Evolutionary conservation across 306 rosid genomes (phyloP).

Genomic region (Glycine latifolia): DNA sequence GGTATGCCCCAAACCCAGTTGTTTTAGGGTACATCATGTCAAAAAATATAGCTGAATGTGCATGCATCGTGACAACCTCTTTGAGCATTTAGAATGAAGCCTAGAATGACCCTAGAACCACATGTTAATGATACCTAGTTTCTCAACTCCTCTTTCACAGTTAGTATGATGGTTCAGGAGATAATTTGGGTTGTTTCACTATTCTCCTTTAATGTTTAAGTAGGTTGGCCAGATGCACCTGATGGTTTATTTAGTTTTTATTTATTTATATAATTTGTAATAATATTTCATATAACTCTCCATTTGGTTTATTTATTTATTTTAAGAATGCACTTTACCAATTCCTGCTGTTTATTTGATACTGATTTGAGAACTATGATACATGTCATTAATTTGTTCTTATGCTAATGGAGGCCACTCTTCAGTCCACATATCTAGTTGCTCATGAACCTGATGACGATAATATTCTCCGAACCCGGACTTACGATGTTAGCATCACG

Average conservation of each 20-base stretch:
- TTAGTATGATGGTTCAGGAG: constrained; percentile 21
- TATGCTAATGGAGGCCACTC: constrained; percentile 59
- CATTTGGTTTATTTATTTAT: background rate
- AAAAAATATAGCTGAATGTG: background rate
- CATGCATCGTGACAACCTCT: background rate
- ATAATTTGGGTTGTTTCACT: constrained; percentile 6
- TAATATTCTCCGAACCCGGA: constrained; percentile 88
- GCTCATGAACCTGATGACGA: constrained; percentile 95
- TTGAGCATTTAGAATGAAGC: constrained; percentile 15
- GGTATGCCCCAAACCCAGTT: background rate
- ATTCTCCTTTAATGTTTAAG: background rate
- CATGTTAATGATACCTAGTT: constrained; percentile 2
- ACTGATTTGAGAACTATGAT: constrained; percentile 43
- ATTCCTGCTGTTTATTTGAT: constrained; percentile 29
- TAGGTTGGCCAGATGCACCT: background rate
- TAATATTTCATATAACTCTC: background rate
- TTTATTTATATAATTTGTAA: constrained; percentile 22
- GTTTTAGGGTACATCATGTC: background rate
- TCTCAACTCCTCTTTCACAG: background rate
- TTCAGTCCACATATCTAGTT: constrained; percentile 73
- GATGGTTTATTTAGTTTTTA: background rate
- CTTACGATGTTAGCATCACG: constrained; percentile 96
- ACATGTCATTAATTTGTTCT: constrained; percentile 37
- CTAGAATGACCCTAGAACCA: constrained; percentile 28
- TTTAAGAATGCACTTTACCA: constrained; percentile 14